Conservation (phyloP, 306 rosid species). For the Pyrus communis region DNA sequence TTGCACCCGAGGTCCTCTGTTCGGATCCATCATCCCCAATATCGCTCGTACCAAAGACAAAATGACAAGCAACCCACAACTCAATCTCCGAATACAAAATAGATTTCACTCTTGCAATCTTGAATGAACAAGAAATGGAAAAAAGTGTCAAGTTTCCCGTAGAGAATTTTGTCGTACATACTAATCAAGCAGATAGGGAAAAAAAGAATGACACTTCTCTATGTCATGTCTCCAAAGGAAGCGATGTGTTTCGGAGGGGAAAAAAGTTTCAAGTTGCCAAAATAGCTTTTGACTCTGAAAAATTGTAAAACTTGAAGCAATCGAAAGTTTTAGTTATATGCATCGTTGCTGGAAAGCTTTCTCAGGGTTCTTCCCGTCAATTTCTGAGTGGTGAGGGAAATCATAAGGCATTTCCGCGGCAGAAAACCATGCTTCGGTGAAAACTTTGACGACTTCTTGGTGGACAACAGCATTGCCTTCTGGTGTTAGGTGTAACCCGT, state of each 20-base stretch:
- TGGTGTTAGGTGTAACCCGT: constrained; percentile 81
- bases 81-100: not conserved
- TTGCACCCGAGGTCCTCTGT: not conserved
- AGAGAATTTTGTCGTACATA: not conserved
- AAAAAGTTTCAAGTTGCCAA: too few relatives aligned
- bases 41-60: too few relatives aligned
- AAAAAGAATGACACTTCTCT: not conserved
- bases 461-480: constrained; percentile 65
- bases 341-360: constrained; percentile 52
- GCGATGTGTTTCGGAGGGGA: not conserved
- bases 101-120: not conserved
- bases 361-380: constrained; percentile 57
- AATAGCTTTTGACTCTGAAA: not conserved
- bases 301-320: not conserved
- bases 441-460: constrained; percentile 33
- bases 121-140: not conserved
- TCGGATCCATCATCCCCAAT: not conserved
- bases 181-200: not conserved
- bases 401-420: constrained; percentile 64
- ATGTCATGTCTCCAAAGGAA: not conserved
- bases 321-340: constrained; percentile 12
- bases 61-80: not conserved
- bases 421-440: constrained; percentile 36
- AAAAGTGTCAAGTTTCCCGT: not conserved
- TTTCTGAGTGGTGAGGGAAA: constrained; percentile 75